These are phyloP conservation scores for Globisporangium camurandrum DNA, from an alignment of 352 stramenopile genomes.

Conservation along the genomic window DNA sequence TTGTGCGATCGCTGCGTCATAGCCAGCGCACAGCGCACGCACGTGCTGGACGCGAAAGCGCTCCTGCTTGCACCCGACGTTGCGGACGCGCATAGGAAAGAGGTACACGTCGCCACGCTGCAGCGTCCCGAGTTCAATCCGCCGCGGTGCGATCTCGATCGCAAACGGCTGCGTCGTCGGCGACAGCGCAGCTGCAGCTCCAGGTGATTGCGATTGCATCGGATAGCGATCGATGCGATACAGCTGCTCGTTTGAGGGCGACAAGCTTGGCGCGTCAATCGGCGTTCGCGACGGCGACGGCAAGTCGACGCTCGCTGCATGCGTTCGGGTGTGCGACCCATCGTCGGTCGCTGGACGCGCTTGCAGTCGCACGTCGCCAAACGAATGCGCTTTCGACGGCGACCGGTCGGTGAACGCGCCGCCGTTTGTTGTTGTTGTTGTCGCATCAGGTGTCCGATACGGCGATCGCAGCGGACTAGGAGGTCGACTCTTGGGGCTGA, in stretches of 20 bases:
- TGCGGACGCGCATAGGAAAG: conserved; percentile 56
- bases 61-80: conserved; percentile 57
- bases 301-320: background rate
- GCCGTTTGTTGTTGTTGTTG: background rate
- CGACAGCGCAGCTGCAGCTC: conserved; percentile 6
- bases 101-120: conserved; percentile 48
- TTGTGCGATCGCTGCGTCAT: conserved; percentile 34
- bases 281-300: no score
- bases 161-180: conserved; percentile 35
- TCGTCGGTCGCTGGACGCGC: conserved; percentile 6
- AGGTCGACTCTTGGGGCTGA: conserved; percentile 23
- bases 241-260: background rate
- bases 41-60: conserved; percentile 59
- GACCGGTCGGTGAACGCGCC: conserved; percentile 8
- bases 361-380: background rate
- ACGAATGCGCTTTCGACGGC: conserved; percentile 6
- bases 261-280: background rate
- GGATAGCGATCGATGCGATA: background rate
- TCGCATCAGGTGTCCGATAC: conserved; percentile 2
- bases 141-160: conserved; percentile 49
- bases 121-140: conserved; percentile 29
- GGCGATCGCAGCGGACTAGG: conserved; percentile 23
- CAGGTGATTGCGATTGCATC: background rate
- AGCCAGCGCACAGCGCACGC: conserved; percentile 25
- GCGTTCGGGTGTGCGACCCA: background rate